A percentile compares a stretch with the other conserved stretches of the same genome.
Evolutionary conservation across 345 rosid genomes (phyloP).

Genomic region (Lepidium sativum): DNA sequence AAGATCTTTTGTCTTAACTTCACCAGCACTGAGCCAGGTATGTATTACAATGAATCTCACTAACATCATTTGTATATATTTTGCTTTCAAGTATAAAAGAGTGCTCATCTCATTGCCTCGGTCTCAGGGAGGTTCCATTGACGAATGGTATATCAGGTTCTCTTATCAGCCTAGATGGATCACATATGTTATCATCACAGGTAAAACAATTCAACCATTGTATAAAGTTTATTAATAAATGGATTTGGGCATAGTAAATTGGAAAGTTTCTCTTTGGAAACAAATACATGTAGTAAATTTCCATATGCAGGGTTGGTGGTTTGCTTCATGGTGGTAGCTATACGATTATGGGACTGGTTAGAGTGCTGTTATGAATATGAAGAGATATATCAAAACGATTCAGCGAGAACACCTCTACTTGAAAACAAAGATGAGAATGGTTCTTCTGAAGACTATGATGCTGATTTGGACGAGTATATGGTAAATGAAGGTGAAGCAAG

Average conservation of each 20-base stretch:
- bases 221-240: slow-evolving; percentile 18
- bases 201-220: too few relatives aligned
- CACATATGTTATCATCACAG: slow-evolving; percentile 46
- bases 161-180: slow-evolving; percentile 66
- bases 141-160: slow-evolving; percentile 52
- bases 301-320: slow-evolving; percentile 43
- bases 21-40: slow-evolving; percentile 50
- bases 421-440: slow-evolving; percentile 60
- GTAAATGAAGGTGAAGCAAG: slow-evolving; percentile 42
- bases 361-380: slow-evolving; percentile 21
- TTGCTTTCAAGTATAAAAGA: neutral
- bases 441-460: slow-evolving; percentile 46
- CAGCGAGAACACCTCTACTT: slow-evolving; percentile 42
- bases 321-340: slow-evolving; percentile 36
- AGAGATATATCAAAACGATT: slow-evolving; percentile 8
- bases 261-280: neutral
- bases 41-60: neutral
- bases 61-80: neutral
- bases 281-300: neutral
- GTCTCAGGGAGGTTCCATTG: slow-evolving; percentile 35
- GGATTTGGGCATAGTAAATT: neutral
- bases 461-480: slow-evolving; percentile 40
- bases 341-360: slow-evolving; percentile 44
- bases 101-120: slow-evolving; percentile 3
- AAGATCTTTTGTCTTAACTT: slow-evolving; percentile 47